Conservation (phyloP, 2,329 filamentous ascomycete species). For the Fusarium metavorans region DNA sequence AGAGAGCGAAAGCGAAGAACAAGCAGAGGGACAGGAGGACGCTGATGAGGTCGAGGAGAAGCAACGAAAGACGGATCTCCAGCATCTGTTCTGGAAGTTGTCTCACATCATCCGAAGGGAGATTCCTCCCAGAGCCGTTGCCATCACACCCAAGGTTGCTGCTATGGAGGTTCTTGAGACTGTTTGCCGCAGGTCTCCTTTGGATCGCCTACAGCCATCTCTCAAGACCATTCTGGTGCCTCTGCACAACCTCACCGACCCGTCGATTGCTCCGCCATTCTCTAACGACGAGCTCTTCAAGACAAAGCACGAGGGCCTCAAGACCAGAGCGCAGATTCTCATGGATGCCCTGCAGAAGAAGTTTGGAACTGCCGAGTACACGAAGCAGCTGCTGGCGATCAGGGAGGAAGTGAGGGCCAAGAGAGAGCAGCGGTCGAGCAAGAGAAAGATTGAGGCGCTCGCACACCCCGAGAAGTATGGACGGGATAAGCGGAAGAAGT, state of each 20-base stretch:
- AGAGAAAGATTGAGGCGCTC: constrained; percentile 91
- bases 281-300: constrained; percentile 79
- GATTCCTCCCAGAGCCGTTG: constrained; percentile 70
- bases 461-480: constrained; percentile 83
- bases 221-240: constrained; percentile 70
- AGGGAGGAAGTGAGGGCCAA: constrained; percentile 78
- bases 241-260: constrained; percentile 87
- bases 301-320: constrained; percentile 76
- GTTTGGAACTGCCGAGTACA: constrained; percentile 83
- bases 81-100: constrained; percentile 83
- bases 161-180: constrained; percentile 80
- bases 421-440: constrained; percentile 80
- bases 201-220: constrained; percentile 68
- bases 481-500: constrained; percentile 83
- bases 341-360: constrained; percentile 88
- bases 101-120: constrained; percentile 85
- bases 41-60: constrained; percentile 58
- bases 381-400: constrained; percentile 78
- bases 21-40: constrained; percentile 60
- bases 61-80: constrained; percentile 61
- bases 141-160: constrained; percentile 79
- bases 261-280: constrained; percentile 77
- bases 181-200: constrained; percentile 72
- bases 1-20: constrained; percentile 52
- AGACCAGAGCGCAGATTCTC: constrained; percentile 78